Percentiles rank a stretch among this genome's conserved stretches.
These are phyloP conservation scores for Phialophora macrospora DNA, from an alignment of 2,329 filamentous ascomycete genomes.

Conservation along the genomic window DNA sequence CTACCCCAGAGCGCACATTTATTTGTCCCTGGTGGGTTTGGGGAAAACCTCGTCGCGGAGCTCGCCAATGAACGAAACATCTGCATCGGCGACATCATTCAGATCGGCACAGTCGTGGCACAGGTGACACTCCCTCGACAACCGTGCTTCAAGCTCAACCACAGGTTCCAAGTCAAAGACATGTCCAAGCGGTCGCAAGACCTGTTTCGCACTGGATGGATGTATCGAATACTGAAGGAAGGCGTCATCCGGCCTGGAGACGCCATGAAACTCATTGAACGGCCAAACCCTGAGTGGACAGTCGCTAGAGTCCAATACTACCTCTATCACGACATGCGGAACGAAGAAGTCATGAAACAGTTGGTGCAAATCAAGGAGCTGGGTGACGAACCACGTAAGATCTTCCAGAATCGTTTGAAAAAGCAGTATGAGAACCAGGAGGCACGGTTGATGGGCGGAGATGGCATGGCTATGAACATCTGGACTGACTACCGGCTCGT, in stretches of 20 bases:
- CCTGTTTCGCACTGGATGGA: constrained; percentile 66
- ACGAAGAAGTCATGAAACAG: constrained; percentile 57
- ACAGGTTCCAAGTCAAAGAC: constrained; percentile 67
- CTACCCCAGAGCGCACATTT: constrained; percentile 57
- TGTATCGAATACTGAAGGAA: constrained; percentile 64
- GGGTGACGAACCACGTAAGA: constrained; percentile 54
- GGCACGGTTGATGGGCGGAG: constrained; percentile 11
- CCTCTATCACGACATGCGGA: constrained; percentile 60
- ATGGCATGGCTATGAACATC: constrained; percentile 11
- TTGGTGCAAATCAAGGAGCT: constrained; percentile 48
- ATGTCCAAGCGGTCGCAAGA: constrained; percentile 65
- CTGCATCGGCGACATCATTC: constrained; percentile 67
- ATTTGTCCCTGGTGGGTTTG: constrained; percentile 65
- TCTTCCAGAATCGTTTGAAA: constrained; percentile 61
- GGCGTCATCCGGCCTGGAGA: constrained; percentile 63
- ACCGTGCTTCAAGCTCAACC: constrained; percentile 72
- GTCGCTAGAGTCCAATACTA: constrained; percentile 68
- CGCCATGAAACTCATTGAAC: constrained; percentile 60
- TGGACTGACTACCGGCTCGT: constrained; percentile 55
- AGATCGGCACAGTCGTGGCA: constrained; percentile 58
- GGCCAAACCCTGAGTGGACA: constrained; percentile 65
- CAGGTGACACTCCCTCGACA: constrained; percentile 67
- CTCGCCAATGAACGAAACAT: constrained; percentile 67
- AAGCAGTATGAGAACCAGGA: constrained; percentile 45
- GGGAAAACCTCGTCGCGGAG: constrained; percentile 66